phyloP scores from a whole-genome alignment of 192 early-diverging fungal genomes.

The Diversispora eburnea region DNA sequence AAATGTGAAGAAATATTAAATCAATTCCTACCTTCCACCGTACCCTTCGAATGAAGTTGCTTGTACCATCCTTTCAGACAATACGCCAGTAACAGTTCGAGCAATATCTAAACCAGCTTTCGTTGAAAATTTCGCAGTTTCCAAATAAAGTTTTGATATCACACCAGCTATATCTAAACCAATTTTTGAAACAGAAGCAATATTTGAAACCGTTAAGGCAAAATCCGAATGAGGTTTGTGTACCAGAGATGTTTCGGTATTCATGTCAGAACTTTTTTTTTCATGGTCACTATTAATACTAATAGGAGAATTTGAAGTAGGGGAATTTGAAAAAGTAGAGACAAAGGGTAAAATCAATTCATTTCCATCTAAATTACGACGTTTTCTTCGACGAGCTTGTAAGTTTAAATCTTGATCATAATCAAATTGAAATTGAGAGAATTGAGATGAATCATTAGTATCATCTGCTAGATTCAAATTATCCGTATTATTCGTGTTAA shows the following conservation, averaged over 20 bases:
- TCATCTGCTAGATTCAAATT: too few species aligned
- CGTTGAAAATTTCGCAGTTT: constrained; percentile 9
- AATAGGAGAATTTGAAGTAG: too few species aligned
- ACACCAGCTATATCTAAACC: constrained; percentile 23
- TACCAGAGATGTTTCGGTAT: background rate
- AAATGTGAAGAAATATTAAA: background rate
- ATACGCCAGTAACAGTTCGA: constrained; percentile 14
- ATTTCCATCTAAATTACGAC: too few species aligned
- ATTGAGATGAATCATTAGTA: too few species aligned
- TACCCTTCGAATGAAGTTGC: background rate
- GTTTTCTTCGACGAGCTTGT: too few species aligned
- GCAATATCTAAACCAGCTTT: constrained; percentile 3
- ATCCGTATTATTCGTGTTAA: too few species aligned
- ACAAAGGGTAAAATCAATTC: too few species aligned
- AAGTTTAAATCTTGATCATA: too few species aligned
- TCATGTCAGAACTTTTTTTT: too few species aligned
- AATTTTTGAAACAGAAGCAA: constrained; percentile 9
- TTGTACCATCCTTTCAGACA: constrained; percentile 15
- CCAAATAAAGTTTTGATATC: constrained; percentile 8
- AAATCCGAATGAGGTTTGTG: constrained; percentile 17
- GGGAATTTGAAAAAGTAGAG: too few species aligned
- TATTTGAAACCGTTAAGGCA: constrained; percentile 11
- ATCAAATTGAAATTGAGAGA: too few species aligned
- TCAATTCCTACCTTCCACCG: background rate
- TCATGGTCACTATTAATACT: too few species aligned